Percentiles rank a stretch among this genome's conserved stretches.
Evolutionary conservation across 768 basidiomycete species (phyloP).

Genomic region (Pleurotus ostreatus): DNA sequence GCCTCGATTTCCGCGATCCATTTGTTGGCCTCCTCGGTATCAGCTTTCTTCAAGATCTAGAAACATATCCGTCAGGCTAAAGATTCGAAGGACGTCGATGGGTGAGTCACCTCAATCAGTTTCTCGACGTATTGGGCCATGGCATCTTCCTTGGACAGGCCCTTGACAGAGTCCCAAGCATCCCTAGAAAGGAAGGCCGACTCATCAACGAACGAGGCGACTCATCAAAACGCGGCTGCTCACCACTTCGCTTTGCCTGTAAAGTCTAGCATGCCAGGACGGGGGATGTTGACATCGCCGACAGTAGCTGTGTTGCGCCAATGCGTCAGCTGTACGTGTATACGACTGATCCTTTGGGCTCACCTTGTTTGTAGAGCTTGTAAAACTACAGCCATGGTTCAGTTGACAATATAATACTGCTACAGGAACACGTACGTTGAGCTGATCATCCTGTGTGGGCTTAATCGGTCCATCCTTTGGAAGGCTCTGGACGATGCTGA

Average conservation of each 20-base stretch:
- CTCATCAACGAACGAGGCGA: neutral
- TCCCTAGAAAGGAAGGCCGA: slow-evolving; percentile 48
- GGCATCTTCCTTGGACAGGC: slow-evolving; percentile 69
- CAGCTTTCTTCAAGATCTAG: slow-evolving; percentile 54
- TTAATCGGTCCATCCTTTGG: slow-evolving; percentile 81
- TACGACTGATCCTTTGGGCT: slow-evolving; percentile 8
- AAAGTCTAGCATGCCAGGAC: slow-evolving; percentile 82
- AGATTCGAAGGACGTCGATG: neutral
- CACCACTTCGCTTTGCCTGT: slow-evolving; percentile 89
- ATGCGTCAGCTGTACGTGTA: neutral
- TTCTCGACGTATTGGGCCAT: slow-evolving; percentile 69
- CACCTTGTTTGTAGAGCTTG: slow-evolving; percentile 90
- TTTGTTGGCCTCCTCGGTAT: slow-evolving; percentile 50
- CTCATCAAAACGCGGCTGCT: slow-evolving; percentile 14
- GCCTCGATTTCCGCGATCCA: slow-evolving; percentile 59
- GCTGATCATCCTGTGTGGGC: slow-evolving; percentile 70
- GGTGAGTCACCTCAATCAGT: slow-evolving; percentile 55
- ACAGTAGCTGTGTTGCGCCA: slow-evolving; percentile 48
- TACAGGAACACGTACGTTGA: slow-evolving; percentile 54
- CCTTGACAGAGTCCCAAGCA: slow-evolving; percentile 72
- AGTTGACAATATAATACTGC: too few relatives aligned
- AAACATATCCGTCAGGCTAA: slow-evolving; percentile 5
- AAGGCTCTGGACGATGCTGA: slow-evolving; percentile 57
- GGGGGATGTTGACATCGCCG: slow-evolving; percentile 63
- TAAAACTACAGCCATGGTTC: slow-evolving; percentile 66